Evolutionary conservation across 257 asterid species (phyloP).

Genomic region (Solanum neorickii): DNA sequence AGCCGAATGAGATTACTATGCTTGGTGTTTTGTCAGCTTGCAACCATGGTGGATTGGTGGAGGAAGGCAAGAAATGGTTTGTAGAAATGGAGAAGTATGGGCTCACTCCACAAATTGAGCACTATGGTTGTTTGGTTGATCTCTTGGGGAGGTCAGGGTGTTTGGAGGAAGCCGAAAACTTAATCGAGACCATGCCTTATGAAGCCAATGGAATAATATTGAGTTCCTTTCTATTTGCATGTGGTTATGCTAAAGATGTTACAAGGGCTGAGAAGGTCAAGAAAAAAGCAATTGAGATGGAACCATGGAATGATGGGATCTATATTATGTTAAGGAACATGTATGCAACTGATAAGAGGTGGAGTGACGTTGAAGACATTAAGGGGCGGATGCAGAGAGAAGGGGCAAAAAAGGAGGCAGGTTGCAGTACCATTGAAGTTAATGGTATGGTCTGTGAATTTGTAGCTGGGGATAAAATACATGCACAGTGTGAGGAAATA

Average conservation of each 20-base stretch:
- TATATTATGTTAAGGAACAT: constrained; percentile 74
- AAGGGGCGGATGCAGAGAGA: constrained; percentile 49
- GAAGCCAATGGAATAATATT: constrained; percentile 79
- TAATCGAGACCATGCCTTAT: constrained; percentile 74
- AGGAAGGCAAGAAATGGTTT: constrained; percentile 81
- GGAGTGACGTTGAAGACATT: constrained; percentile 70
- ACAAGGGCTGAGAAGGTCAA: constrained; percentile 63
- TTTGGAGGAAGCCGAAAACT: constrained; percentile 72
- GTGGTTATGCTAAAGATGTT: constrained; percentile 74
- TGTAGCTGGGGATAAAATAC: constrained; percentile 49
- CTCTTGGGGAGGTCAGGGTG: constrained; percentile 80
- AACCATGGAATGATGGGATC: constrained; percentile 73
- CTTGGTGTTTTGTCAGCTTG: constrained; percentile 88
- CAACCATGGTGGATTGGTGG: constrained; percentile 84
- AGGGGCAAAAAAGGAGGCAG: constrained; percentile 82
- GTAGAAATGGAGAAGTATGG: constrained; percentile 40
- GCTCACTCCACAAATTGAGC: constrained; percentile 53
- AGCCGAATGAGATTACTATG: constrained; percentile 65
- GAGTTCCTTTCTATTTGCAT: constrained; percentile 76
- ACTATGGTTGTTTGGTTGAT: constrained; percentile 81
- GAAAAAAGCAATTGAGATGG: constrained; percentile 51
- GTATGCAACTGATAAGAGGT: constrained; percentile 83
- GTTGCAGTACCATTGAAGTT: constrained; percentile 67
- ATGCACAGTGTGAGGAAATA: constrained; percentile 30
- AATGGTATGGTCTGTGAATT: constrained; percentile 53